Percentiles rank a stretch among this genome's conserved stretches.
Conservation (phyloP, 2,329 filamentous ascomycete species). For the Claviceps africana region DNA sequence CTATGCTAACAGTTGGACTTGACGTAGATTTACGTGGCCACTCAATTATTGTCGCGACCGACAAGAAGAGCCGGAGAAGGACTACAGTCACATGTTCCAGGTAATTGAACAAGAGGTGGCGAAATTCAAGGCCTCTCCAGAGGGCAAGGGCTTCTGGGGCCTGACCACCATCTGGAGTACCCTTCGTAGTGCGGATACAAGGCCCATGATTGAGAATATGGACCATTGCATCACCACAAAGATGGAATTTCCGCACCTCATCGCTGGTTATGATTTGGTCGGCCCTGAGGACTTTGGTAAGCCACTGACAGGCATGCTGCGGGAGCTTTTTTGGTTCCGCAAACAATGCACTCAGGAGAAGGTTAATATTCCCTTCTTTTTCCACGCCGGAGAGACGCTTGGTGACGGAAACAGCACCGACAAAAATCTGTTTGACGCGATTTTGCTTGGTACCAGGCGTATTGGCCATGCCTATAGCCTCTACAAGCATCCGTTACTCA, state of each 20-base stretch:
- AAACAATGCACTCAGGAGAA: constrained; percentile 66
- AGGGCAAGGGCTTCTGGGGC: constrained; percentile 71
- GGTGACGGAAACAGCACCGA: constrained; percentile 63
- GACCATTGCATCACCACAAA: constrained; percentile 77
- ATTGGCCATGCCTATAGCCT: constrained; percentile 84
- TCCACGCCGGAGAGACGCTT: constrained; percentile 83
- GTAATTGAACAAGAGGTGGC: constrained; percentile 66
- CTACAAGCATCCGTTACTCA: constrained; percentile 79
- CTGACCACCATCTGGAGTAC: constrained; percentile 74
- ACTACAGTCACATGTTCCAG: constrained; percentile 55
- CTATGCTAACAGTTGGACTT: neutral
- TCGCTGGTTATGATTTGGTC: constrained; percentile 81
- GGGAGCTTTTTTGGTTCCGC: constrained; percentile 86
- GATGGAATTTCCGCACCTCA: constrained; percentile 59
- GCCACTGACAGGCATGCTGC: constrained; percentile 61
- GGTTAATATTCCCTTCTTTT: constrained; percentile 83
- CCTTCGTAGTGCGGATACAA: constrained; percentile 49
- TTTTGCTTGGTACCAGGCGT: constrained; percentile 72
- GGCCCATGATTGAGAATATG: constrained; percentile 64
- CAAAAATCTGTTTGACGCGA: constrained; percentile 73
- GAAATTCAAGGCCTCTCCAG: constrained; percentile 55
- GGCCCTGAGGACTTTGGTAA: constrained; percentile 74
- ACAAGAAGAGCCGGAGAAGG: constrained; percentile 49
- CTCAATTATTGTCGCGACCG: constrained; percentile 54
- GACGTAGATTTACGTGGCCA: constrained; percentile 50